These are phyloP conservation scores for Castanea sativa DNA, from an alignment of 306 rosid species.

Conservation along the genomic window DNA sequence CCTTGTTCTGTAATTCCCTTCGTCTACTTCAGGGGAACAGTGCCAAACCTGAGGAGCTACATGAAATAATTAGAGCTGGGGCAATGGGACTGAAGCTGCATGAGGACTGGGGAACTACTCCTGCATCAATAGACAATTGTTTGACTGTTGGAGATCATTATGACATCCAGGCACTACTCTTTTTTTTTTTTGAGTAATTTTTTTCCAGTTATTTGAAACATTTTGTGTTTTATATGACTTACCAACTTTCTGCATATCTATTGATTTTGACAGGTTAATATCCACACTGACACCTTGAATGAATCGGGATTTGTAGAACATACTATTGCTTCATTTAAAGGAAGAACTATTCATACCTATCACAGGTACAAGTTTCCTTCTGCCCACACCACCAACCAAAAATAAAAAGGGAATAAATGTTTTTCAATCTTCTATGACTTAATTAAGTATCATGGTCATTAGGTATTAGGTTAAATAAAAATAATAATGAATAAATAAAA, in stretches of 20 bases:
- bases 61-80: slow-evolving; percentile 75
- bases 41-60: slow-evolving; percentile 64
- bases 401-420: background rate
- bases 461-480: background rate
- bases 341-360: slow-evolving; percentile 89
- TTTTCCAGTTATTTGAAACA: background rate
- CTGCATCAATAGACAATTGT: slow-evolving; percentile 82
- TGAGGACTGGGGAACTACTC: slow-evolving; percentile 97
- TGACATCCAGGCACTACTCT: slow-evolving; percentile 69
- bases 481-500: background rate
- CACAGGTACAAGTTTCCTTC: slow-evolving; percentile 59
- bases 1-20: background rate
- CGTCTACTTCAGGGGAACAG: slow-evolving; percentile 67
- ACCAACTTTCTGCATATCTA: slow-evolving; percentile 7
- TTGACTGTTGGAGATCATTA: slow-evolving; percentile 68
- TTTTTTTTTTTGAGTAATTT: background rate
- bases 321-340: slow-evolving; percentile 81
- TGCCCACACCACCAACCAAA: background rate
- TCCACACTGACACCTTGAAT: slow-evolving; percentile 93
- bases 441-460: slow-evolving; percentile 4
- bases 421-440: background rate
- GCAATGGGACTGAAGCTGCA: slow-evolving; percentile 98
- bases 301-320: slow-evolving; percentile 95
- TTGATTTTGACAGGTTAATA: slow-evolving; percentile 64
- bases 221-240: slow-evolving; percentile 7